A percentile compares a stretch with the other conserved stretches of the same genome.
Conservation (phyloP, 805 yeast species). For the Blastobotrys terrestris region DNA sequence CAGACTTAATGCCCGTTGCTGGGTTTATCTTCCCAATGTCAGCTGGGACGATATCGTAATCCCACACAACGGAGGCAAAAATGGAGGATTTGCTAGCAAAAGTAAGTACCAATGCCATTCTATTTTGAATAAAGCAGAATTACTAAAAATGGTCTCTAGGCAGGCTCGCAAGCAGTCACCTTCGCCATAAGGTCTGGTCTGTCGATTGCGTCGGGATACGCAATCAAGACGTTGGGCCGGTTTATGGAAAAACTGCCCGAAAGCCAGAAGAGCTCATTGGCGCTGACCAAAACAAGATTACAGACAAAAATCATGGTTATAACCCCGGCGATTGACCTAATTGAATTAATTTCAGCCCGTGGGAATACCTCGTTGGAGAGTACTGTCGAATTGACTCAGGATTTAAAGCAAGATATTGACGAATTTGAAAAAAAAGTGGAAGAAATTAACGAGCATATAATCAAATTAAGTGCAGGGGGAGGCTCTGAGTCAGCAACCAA, state of each 20-base stretch:
- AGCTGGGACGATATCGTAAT: not conserved
- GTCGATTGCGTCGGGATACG: slow-evolving; percentile 67
- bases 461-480: slow-evolving; percentile 22
- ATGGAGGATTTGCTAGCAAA: slow-evolving; percentile 10
- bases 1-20: too few relatives aligned
- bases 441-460: slow-evolving; percentile 28
- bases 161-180: slow-evolving; percentile 73
- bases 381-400: slow-evolving; percentile 48
- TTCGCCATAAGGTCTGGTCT: slow-evolving; percentile 74
- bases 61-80: not conserved
- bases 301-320: slow-evolving; percentile 55
- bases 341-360: slow-evolving; percentile 42
- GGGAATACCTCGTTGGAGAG: slow-evolving; percentile 38
- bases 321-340: slow-evolving; percentile 60
- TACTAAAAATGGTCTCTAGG: slow-evolving; percentile 29
- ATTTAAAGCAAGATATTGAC: slow-evolving; percentile 52
- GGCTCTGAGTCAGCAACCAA: slow-evolving; percentile 13
- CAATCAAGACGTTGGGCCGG: slow-evolving; percentile 54
- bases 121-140: not conserved
- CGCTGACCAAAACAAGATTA: slow-evolving; percentile 39
- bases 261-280: slow-evolving; percentile 42
- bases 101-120: slow-evolving; percentile 1
- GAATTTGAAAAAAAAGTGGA: slow-evolving; percentile 45
- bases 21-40: too few relatives aligned
- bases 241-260: slow-evolving; percentile 50